Base-by-base conservation (phyloP, 1,139 yeast species). In the Yamadazyma oceani region DNA sequence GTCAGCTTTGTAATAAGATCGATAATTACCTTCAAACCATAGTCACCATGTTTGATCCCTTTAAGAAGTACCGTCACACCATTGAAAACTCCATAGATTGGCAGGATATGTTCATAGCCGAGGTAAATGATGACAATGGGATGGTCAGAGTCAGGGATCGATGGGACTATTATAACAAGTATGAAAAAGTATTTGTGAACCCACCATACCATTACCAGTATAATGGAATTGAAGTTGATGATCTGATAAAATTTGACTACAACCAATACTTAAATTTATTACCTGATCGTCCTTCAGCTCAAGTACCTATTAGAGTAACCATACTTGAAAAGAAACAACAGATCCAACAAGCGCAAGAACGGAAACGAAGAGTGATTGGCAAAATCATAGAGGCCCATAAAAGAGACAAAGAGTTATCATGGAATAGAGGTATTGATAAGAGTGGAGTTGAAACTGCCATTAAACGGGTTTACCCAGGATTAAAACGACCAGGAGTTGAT, bases 1-100 rank as follows among this genome's bases (percentile, higher is more conserved):
- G 49, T 26, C 39, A 46, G 27, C 34, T 69, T 3, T 55, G 66
- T 3, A 35, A 44, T 12, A 52, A 52, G 35, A 50, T 57, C 9
- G 56, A 54, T 38, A 25, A 22, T 2, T 16, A 45, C 10, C 21
- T 47, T 11, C 34, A 35, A 15, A 39, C 40, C 19, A 17, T 41
- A 8, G 34, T 39, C 13, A 31, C 3, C 4, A 4, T 21, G 6
- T 11, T 15, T 4, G 6, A 27, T 12, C 5, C 5, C 16, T 4
- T 5, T 8, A 9, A 16, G 28, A 9, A 17, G 11, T 10, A 13
- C 17, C 16, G 11, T n/a, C 17, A 17, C 9, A 26, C 7, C 14
- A 4, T 21, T 3, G 25, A 22, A 5, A 12, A 17, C 5, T 8
- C 33, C 10, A 10, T 43, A 26, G 40, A 34, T 11, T 49, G 53